Evolutionary conservation across 371 early-diverging fungal genomes (phyloP).

Genomic region (Choanephora cucurbitarum): DNA sequence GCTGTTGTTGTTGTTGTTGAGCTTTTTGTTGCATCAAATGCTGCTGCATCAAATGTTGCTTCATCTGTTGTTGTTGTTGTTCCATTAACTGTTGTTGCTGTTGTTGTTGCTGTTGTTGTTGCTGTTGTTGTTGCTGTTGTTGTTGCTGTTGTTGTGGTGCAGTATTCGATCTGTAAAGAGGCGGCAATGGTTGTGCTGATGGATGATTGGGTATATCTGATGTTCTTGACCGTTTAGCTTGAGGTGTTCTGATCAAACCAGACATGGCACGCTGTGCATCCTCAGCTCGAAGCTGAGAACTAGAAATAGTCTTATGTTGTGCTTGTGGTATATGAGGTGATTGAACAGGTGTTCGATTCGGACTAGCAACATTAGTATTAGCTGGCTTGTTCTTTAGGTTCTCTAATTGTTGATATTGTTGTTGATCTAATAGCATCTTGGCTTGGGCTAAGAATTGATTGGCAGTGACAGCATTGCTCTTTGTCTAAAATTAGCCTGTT

Average conservation of each 20-base stretch:
- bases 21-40: conserved; percentile 1
- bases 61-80: conserved; percentile 16
- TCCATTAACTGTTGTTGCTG: conserved; percentile 10
- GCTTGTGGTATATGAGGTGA: conserved; percentile 15
- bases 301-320: conserved; percentile 20
- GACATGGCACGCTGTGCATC: conserved; percentile 39
- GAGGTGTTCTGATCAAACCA: conserved; percentile 34
- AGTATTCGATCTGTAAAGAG: conserved; percentile 22
- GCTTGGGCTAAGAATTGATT: conserved; percentile 44
- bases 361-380: conserved; percentile 7
- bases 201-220: conserved; percentile 37
- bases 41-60: conserved; percentile 19
- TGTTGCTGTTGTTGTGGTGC: conserved; percentile 3
- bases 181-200: conserved; percentile 19
- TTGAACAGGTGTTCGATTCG: conserved; percentile 6
- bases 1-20: background rate
- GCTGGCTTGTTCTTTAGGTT: conserved; percentile 42
- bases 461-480: conserved; percentile 37
- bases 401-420: conserved; percentile 48
- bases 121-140: conserved; percentile 6
- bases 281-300: conserved; percentile 33
- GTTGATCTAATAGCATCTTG: conserved; percentile 39
- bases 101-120: conserved; percentile 9
- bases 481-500: conserved; percentile 1
- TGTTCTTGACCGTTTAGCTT: conserved; percentile 30